Base-by-base conservation (phyloP, 2,329 filamentous ascomycete genomes). In the Penicillium sp. region DNA sequence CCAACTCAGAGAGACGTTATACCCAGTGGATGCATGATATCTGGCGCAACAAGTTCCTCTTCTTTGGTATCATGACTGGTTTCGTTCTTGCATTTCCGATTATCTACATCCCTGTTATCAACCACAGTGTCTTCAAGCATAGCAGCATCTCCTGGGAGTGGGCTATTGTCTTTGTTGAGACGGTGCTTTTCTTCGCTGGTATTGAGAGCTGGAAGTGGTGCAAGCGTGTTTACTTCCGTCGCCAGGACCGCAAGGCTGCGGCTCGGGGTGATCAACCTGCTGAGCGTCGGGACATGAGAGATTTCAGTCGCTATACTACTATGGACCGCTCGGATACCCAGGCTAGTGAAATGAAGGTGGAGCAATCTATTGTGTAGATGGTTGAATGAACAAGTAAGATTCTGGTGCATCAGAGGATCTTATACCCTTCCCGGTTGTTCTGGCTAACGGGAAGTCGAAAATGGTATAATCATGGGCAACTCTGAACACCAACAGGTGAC, bases 21-120 rank as follows among this genome's bases (percentile, higher is more conserved):
- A 86, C 84, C 0, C 84, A 88, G 65, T 90, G 87, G 86, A 80
- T 85, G 65, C 65, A 79, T 56, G 85, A 89, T 64, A 79, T 90
- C 48, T 89, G 86, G 86, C 77, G 83, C 60, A 92, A 91, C 76
- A 78, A 85, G 71, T 89, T 91, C 76, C 76, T 89, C 20, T 89
- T 88, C 78, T 88, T 80, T 76, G 80, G 85, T 26, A 81, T 89
- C 57, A 77, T 82, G 35, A 68, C 81, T 8, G 85, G 84, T 9
- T 82, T 82, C 58, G 60, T 85, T 26, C 79, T 81, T 3, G 78
- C 84, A 1, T 84, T 87, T 60, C 84, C 84, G 0, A 80, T 81
- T 4, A 72, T 87, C 0, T 90, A 90, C 64, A 89, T 90, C 50
- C 88, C 88, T 0, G 82, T 83, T 11, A 78, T 89, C 63, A 89